Evolutionary conservation across 202 grass and related monocot species (phyloP).

Genomic region (Carex arenaria): DNA sequence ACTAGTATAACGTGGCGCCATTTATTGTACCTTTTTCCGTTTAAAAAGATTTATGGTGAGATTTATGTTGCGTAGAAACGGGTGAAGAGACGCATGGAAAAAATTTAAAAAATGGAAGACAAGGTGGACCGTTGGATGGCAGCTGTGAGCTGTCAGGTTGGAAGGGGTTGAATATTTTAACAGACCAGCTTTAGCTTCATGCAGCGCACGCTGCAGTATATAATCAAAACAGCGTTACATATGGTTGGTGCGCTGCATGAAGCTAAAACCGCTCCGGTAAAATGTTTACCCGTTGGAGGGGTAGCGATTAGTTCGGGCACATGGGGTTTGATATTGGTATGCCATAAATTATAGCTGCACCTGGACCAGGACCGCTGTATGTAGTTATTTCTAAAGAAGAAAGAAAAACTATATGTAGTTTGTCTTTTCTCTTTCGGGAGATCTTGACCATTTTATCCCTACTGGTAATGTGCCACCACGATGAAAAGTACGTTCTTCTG

Average conservation of each 20-base stretch:
- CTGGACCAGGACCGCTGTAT: not conserved
- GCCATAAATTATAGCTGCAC: not conserved
- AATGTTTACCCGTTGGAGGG: not conserved
- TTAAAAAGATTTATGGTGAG: not conserved
- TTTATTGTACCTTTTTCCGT: no score
- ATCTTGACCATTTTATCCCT: not conserved
- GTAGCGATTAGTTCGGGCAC: not conserved
- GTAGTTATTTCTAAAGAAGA: not conserved
- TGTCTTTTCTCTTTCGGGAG: not conserved
- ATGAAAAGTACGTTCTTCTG: no score
- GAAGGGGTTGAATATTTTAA: no score
- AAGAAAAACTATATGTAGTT: not conserved
- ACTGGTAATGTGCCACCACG: no score
- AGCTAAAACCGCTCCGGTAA: no score
- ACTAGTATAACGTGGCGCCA: not conserved
- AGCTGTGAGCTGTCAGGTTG: not conserved
- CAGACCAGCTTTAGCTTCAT: no score
- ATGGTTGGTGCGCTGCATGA: no score
- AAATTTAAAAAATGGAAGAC: not conserved
- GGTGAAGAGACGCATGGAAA: not conserved
- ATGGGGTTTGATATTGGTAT: not conserved
- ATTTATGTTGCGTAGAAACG: not conserved
- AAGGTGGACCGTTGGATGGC: conserved; percentile 6
- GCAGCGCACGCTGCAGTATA: no score
- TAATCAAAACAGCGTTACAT: no score